A percentile compares a stretch with the other conserved stretches of the same genome.
Evolutionary conservation across 192 early-diverging fungal species (phyloP).

Genomic region (Chytriomyces sp.): DNA sequence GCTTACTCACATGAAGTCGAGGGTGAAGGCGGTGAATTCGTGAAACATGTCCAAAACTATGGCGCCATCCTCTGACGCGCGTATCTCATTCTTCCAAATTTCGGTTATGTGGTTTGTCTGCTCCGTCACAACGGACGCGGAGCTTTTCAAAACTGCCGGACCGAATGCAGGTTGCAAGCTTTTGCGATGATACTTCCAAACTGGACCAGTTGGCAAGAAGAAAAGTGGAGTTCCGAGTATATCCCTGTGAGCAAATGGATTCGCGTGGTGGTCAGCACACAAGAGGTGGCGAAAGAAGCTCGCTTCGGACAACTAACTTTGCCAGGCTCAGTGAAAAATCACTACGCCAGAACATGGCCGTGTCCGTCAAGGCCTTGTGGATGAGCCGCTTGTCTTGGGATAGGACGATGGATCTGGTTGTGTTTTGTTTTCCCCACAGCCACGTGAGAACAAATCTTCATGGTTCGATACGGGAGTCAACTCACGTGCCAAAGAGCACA

Average conservation of each 20-base stretch:
- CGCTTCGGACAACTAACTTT: no score
- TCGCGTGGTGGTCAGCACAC: no score
- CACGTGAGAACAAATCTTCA: no score
- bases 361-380: slow-evolving; percentile 29
- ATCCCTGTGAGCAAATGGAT: background rate
- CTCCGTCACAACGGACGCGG: slow-evolving; percentile 4
- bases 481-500: background rate
- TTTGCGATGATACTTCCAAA: slow-evolving; percentile 60
- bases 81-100: slow-evolving; percentile 11
- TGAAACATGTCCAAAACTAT: slow-evolving; percentile 31
- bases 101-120: background rate
- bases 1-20: slow-evolving; percentile 37
- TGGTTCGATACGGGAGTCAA: no score
- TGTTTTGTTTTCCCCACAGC: no score
- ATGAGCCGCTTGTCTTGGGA: slow-evolving; percentile 8
- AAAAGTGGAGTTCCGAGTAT: slow-evolving; percentile 45
- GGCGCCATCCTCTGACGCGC: background rate
- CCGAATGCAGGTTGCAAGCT: slow-evolving; percentile 57
- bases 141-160: slow-evolving; percentile 46
- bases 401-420: background rate
- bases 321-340: background rate
- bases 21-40: slow-evolving; percentile 31
- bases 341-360: slow-evolving; percentile 22
- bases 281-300: no score
- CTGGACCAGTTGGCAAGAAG: slow-evolving; percentile 37